Evolutionary conservation across 179 eudicot genomes (phyloP).

Genomic region (Heliamphora pulchella): DNA sequence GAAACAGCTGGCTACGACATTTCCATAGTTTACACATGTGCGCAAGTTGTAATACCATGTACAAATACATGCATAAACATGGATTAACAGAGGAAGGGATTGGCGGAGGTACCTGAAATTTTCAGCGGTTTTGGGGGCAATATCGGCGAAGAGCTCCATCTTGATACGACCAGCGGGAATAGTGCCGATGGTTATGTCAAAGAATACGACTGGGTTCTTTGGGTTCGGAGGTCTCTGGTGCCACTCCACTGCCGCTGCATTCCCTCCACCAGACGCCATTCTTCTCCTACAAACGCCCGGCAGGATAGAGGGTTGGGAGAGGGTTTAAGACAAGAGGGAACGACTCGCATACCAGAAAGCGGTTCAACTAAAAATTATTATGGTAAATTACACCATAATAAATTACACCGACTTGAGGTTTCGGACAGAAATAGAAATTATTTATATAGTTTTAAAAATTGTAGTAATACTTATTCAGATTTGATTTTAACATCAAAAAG

Average conservation of each 20-base stretch:
- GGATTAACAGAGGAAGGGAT: background rate
- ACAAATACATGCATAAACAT: background rate
- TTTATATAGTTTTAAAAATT: too few relatives aligned
- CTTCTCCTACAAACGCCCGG: background rate
- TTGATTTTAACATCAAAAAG: too few relatives aligned
- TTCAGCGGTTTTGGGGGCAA: constrained; percentile 81
- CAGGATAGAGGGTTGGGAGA: too few relatives aligned
- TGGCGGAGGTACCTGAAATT: constrained; percentile 50
- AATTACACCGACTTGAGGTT: too few relatives aligned
- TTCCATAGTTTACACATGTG: too few relatives aligned
- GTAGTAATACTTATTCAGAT: too few relatives aligned
- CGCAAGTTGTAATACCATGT: too few relatives aligned
- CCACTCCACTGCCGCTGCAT: constrained; percentile 55
- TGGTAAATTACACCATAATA: too few relatives aligned
- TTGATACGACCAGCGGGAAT: constrained; percentile 91
- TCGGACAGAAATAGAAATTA: too few relatives aligned
- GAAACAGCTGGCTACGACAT: background rate
- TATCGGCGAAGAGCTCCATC: constrained; percentile 93
- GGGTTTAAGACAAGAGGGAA: too few relatives aligned
- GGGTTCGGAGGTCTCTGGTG: constrained; percentile 90
- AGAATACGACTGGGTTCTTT: constrained; percentile 79
- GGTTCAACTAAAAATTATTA: too few relatives aligned
- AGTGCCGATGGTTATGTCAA: constrained; percentile 77
- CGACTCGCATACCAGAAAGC: too few relatives aligned
- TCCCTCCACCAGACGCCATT: constrained; percentile 31